Percentiles rank a stretch among this genome's conserved stretches.
These are phyloP conservation scores for Chlorociboria aeruginascens DNA, from an alignment of 495 filamentous ascomycete genomes.

Conservation along the genomic window DNA sequence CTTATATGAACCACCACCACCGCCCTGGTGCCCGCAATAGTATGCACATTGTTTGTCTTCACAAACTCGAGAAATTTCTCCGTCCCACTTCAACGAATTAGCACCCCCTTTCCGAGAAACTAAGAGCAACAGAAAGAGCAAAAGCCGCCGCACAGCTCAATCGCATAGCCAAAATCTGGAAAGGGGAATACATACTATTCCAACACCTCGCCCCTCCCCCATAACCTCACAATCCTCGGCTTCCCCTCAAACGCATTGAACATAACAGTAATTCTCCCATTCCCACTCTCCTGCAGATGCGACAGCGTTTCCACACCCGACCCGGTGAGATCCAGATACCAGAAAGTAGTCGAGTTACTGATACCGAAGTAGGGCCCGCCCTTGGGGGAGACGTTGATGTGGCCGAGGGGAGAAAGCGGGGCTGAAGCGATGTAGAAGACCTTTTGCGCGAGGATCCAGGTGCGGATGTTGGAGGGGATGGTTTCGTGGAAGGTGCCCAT, in stretches of 20 bases:
- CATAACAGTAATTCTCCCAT: slow-evolving; percentile 59
- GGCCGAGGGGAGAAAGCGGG: slow-evolving; percentile 40
- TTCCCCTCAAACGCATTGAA: slow-evolving; percentile 54
- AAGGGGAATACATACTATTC: no score
- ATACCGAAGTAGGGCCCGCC: slow-evolving; percentile 51
- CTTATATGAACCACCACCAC: slow-evolving; percentile 54
- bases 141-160: no score
- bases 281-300: slow-evolving; percentile 66
- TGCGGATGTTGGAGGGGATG: slow-evolving; percentile 39
- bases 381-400: slow-evolving; percentile 63
- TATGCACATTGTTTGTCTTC: slow-evolving; percentile 29
- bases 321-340: slow-evolving; percentile 62
- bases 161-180: no score
- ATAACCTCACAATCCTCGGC: slow-evolving; percentile 60
- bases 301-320: slow-evolving; percentile 60
- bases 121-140: no score
- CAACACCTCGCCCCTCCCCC: slow-evolving; percentile 52
- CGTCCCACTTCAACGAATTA: no score
- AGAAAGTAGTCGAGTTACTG: slow-evolving; percentile 43
- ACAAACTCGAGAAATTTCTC: slow-evolving; percentile 34
- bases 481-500: slow-evolving; percentile 55
- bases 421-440: slow-evolving; percentile 61
- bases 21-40: slow-evolving; percentile 41
- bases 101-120: no score
- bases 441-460: slow-evolving; percentile 50